Base-by-base conservation (phyloP, 1,139 yeast species). In the Pneumocystis canis region DNA sequence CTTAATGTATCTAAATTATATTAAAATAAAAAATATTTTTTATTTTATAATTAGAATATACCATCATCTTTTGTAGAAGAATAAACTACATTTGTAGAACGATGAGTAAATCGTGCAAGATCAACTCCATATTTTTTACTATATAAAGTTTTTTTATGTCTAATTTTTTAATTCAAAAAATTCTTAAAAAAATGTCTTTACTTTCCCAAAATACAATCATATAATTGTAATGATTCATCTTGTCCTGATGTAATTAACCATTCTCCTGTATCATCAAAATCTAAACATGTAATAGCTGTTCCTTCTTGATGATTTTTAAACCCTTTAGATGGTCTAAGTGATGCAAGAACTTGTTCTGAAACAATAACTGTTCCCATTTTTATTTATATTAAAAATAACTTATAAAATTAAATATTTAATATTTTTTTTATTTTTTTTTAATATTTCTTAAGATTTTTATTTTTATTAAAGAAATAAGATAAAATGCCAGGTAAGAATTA, bases 121-220 rank as follows among this genome's bases (percentile, higher is more conserved):
- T 88, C 89, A 64, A 90, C 89, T 0, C 99, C 98, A 69, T 92
- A 92, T 71, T 92, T 92, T 74, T 89, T 92, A 31, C 95, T 85
- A 67, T 83, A 85, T 5, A 88, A 80, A 5, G 89, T 83, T 63
- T 68, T 71, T 70, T 66, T 68, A 62, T 71, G 74, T 54, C 30
- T 59, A 4, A 9, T 25, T 47, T 25, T 3, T 47, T 47, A 47
- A 47, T 39, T 11, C 16, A 20, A 59, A 33, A 47, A 39, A 47
- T 5, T 2, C 2, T 4, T 16, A 9, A n/a, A 39, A 59, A 20
- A 31, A 53, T 9, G n/a, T 31, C 61, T 64, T 33, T 63, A 67
- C 64, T 80, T 77, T 1, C 97, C 97, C 63, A 82, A 79, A 60
- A 82, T 79, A 33, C 84, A 79, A 73, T 90, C 96, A 72, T 89